phyloP scores from a whole-genome alignment of 2,329 filamentous ascomycete genomes.

The Ophiostoma montium region DNA sequence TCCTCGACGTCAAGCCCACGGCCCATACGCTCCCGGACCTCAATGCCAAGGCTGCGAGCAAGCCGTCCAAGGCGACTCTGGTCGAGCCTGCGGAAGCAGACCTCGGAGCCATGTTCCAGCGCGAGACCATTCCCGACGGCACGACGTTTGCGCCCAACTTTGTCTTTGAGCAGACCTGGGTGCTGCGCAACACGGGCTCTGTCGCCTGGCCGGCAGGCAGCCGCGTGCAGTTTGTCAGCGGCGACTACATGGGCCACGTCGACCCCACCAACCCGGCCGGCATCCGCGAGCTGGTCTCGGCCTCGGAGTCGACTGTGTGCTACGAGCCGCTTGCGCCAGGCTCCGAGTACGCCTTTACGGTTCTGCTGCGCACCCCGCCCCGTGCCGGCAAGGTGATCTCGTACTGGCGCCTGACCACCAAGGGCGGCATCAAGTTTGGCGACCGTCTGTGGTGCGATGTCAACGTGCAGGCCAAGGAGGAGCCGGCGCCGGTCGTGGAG shows the following conservation, averaged over 20 bases:
- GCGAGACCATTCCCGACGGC: slow-evolving; percentile 68
- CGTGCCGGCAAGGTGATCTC: slow-evolving; percentile 73
- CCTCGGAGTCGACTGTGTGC: slow-evolving; percentile 71
- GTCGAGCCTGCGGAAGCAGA: slow-evolving; percentile 18
- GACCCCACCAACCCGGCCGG: slow-evolving; percentile 69
- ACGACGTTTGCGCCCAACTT: slow-evolving; percentile 54
- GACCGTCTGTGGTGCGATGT: slow-evolving; percentile 94
- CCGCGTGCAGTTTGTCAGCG: slow-evolving; percentile 79
- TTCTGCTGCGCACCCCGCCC: slow-evolving; percentile 66
- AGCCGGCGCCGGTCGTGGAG: slow-evolving; percentile 8
- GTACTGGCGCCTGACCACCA: slow-evolving; percentile 86
- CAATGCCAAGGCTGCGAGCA: background rate
- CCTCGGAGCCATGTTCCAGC: slow-evolving; percentile 50
- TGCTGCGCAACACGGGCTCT: slow-evolving; percentile 70
- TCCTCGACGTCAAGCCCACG: slow-evolving; percentile 53
- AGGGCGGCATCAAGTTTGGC: slow-evolving; percentile 70
- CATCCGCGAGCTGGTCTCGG: slow-evolving; percentile 59
- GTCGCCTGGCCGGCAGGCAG: slow-evolving; percentile 76
- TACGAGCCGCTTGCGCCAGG: slow-evolving; percentile 55
- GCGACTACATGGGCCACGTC: slow-evolving; percentile 91
- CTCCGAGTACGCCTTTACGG: slow-evolving; percentile 65
- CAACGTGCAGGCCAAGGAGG: slow-evolving; percentile 41
- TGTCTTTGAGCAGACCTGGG: slow-evolving; percentile 83
- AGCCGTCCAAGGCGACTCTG: background rate
- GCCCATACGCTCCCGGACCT: background rate